Percentiles rank a stretch among this genome's conserved stretches.
Conservation (phyloP, 257 asterid genomes). For the Nemophila menziesii region DNA sequence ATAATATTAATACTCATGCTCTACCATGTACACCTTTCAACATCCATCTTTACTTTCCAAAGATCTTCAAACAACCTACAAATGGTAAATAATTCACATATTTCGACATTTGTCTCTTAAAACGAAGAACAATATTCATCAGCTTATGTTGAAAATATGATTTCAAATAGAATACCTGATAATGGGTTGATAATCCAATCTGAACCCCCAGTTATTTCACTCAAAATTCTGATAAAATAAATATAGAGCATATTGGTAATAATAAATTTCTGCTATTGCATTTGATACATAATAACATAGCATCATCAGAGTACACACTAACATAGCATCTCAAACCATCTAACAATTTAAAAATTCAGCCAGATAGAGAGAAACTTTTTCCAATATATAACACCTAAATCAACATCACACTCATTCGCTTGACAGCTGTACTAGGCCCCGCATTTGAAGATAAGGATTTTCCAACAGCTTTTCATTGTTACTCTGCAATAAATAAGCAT, state of each 20-base stretch:
- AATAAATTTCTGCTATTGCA: not conserved
- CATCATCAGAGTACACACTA: not conserved
- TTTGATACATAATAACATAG: not conserved
- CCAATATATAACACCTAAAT: slow-evolving; percentile 14
- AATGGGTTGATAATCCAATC: not conserved
- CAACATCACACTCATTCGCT: slow-evolving; percentile 31
- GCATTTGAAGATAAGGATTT: slow-evolving; percentile 99
- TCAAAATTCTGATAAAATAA: not conserved
- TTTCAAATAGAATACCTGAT: not conserved
- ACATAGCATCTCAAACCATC: not conserved
- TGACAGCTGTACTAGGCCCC: slow-evolving; percentile 84
- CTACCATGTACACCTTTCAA: no score
- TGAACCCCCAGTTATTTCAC: not conserved
- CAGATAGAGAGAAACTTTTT: slow-evolving; percentile 9
- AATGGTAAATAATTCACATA: not conserved
- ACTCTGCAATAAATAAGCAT: slow-evolving; percentile 51
- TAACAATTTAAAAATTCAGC: slow-evolving; percentile 5
- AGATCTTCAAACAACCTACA: no score
- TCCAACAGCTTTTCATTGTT: slow-evolving; percentile 99
- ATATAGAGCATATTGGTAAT: not conserved
- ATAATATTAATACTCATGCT: no score
- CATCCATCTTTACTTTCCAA: no score
- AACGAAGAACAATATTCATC: not conserved
- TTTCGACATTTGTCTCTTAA: not conserved
- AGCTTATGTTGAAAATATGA: not conserved